Conservation (phyloP, 2,329 filamentous ascomycete species). For the Fusarium nanum region DNA sequence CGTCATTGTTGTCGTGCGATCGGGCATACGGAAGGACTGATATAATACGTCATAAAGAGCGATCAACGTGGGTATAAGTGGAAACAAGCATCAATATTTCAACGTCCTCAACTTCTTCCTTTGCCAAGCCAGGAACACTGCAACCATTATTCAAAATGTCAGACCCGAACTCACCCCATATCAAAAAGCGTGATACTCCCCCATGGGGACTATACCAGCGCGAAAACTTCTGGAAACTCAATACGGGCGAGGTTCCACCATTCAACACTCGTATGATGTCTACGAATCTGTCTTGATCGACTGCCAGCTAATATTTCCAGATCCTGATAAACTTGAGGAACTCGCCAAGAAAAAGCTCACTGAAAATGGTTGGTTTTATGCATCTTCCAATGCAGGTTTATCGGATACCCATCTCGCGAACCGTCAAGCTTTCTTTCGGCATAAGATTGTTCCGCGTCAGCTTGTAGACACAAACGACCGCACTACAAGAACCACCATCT, state of each 20-base stretch:
- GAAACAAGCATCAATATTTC: not conserved
- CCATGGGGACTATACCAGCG: slow-evolving; percentile 18
- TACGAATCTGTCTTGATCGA: fast-evolving
- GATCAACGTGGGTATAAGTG: not conserved
- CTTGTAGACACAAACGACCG: slow-evolving; percentile 14
- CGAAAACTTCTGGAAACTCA: slow-evolving; percentile 20
- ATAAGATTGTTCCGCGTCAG: slow-evolving; percentile 12
- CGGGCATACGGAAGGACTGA: not conserved
- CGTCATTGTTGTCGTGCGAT: not conserved
- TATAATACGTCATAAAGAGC: slow-evolving; percentile 1
- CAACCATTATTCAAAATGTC: not conserved
- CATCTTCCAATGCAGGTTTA: slow-evolving; percentile 9
- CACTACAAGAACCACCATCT: not conserved
- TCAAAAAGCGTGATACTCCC: slow-evolving; percentile 6
- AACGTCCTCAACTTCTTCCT: fast-evolving
- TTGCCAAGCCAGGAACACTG: not conserved
- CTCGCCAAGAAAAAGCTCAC: slow-evolving; percentile 14
- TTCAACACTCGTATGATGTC: slow-evolving; percentile 16
- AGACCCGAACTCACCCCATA: not conserved
- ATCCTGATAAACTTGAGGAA: slow-evolving; percentile 7
- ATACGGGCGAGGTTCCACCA: slow-evolving; percentile 5
- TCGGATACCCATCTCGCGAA: slow-evolving; percentile 12
- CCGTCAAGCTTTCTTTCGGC: slow-evolving; percentile 14
- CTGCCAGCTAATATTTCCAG: not conserved
- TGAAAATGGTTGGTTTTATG: slow-evolving; percentile 16